Evolutionary conservation across 768 basidiomycete genomes (phyloP).

Genomic region (Hortiboletus campestris): DNA sequence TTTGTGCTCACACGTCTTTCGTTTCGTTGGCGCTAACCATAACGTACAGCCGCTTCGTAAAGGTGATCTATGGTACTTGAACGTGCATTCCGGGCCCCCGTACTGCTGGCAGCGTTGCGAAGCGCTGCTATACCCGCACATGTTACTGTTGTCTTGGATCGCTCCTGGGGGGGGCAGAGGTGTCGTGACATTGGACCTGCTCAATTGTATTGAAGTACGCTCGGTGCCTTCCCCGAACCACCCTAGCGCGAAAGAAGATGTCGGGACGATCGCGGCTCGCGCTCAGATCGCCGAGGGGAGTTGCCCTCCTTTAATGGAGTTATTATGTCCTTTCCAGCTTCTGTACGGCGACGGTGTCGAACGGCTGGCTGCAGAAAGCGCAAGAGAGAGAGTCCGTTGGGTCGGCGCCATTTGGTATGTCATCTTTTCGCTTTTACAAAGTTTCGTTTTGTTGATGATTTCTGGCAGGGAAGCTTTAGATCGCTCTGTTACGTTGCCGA

Average conservation of each 20-base stretch:
- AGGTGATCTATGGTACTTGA: slow-evolving; percentile 87
- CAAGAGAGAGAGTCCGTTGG: slow-evolving; percentile 86
- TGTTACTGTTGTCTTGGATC: slow-evolving; percentile 84
- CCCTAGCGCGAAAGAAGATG: slow-evolving; percentile 77
- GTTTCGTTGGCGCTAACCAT: slow-evolving; percentile 9
- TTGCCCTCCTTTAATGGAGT: slow-evolving; percentile 56
- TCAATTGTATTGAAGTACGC: slow-evolving; percentile 85
- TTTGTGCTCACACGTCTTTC: slow-evolving; percentile 20
- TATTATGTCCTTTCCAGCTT: slow-evolving; percentile 87
- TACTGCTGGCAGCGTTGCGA: slow-evolving; percentile 82
- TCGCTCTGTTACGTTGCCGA: slow-evolving; percentile 52
- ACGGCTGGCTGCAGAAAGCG: slow-evolving; percentile 83
- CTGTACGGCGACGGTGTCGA: slow-evolving; percentile 89
- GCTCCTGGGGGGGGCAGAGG: slow-evolving; percentile 80
- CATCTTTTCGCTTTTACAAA: neutral
- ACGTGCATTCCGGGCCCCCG: slow-evolving; percentile 80
- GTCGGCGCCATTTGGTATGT: slow-evolving; percentile 84
- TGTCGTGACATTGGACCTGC: slow-evolving; percentile 79
- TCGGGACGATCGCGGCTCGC: slow-evolving; percentile 80
- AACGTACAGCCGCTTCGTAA: slow-evolving; percentile 74
- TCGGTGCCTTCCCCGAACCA: slow-evolving; percentile 80
- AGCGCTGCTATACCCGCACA: slow-evolving; percentile 78
- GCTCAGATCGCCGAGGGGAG: slow-evolving; percentile 49
- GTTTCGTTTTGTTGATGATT: neutral
- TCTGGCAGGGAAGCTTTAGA: slow-evolving; percentile 73